Evolutionary conservation across 495 filamentous ascomycete genomes (phyloP), one percentile per base, ranked within the genome.

Genomic region (Aspergillus campestris): DNA sequence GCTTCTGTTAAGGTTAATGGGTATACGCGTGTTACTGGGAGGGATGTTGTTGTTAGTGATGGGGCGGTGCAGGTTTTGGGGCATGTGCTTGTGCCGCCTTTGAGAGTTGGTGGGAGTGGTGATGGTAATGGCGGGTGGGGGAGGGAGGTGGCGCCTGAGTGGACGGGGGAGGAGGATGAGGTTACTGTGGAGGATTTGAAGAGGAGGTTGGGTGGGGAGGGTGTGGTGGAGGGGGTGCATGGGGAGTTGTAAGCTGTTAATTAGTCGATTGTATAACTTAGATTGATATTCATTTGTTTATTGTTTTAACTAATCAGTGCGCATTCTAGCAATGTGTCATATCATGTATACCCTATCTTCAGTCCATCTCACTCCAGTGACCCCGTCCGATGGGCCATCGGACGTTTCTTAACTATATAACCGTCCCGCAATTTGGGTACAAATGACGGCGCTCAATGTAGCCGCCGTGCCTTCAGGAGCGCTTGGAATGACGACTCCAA

Each of bases 401-500:
- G 18, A 24, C 18, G 18, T 24, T 24, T 4, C 18, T 24, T 24
- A 24, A 24, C 18, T 24, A 24, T 24, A 24, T 24, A 24, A 24
- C 18, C 18, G 18, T 24, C 18, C 4, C 18, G 4, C 18, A 24
- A 40, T 18, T 27, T 40, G 7, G 8, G 13, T 7, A 15, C 32
- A 8, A 38, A n/a, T n/a, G n/a, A n/a, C n/a, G n/a, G 29, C 15
- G 30, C 11, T 59, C 54, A 73, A 44, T 71, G 70, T 50, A 71
- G 51, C 52, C 71, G 58, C 50, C 72, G 61, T 10, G 60, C 72
- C 61, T 83, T 87, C 45, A 81, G 56, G 35, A 96, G 64, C 34
- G 94, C 88, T 55, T 77, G 76, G 66, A 89, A 96, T n/a, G 87
- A 81, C 29, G 74, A 75, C 45, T 87, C 81, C 31, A 90, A 64